These are phyloP conservation scores for Ustilago vetiveriae DNA, from an alignment of 1,284 basidiomycete species.

Conservation along the genomic window DNA sequence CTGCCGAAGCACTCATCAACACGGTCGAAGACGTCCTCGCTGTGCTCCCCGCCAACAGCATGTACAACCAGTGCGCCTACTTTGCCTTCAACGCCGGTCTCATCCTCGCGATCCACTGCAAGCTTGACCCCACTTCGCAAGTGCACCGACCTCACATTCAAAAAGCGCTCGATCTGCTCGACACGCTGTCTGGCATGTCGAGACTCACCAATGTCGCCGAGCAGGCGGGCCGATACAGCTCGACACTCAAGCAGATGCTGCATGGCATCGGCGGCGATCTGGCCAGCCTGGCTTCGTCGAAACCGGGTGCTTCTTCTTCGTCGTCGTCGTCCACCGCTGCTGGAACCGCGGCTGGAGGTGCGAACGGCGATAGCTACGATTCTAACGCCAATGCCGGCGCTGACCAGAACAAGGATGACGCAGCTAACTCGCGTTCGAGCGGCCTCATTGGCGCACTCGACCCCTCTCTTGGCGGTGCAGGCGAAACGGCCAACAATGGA, in stretches of 20 bases:
- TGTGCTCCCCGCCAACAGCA: constrained; percentile 32
- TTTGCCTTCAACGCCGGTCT: constrained; percentile 55
- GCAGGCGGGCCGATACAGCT: constrained; percentile 54
- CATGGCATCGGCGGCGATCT: constrained; percentile 37
- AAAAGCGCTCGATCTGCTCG: constrained; percentile 50
- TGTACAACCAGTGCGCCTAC: constrained; percentile 53
- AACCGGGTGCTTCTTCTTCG: constrained; percentile 10
- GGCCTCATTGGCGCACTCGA: constrained; percentile 28
- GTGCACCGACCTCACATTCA: constrained; percentile 54
- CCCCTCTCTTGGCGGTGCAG: constrained; percentile 19
- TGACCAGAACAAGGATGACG: constrained; percentile 5
- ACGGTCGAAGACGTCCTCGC: constrained; percentile 47
- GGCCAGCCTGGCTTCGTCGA: constrained; percentile 24
- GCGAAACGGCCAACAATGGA: constrained; percentile 8
- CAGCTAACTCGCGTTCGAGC: constrained; percentile 8
- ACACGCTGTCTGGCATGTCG: constrained; percentile 34
- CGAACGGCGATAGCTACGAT: constrained; percentile 14
- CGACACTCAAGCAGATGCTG: constrained; percentile 53
- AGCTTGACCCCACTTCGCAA: constrained; percentile 40
- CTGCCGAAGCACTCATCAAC: constrained; percentile 49
- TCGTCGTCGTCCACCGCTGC: neutral
- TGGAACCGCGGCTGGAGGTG: neutral
- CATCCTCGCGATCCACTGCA: constrained; percentile 53
- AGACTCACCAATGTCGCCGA: constrained; percentile 51
- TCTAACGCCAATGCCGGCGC: constrained; percentile 1